Conservation (phyloP, 176 grass and related monocot species). For the Cocos nucifera region DNA sequence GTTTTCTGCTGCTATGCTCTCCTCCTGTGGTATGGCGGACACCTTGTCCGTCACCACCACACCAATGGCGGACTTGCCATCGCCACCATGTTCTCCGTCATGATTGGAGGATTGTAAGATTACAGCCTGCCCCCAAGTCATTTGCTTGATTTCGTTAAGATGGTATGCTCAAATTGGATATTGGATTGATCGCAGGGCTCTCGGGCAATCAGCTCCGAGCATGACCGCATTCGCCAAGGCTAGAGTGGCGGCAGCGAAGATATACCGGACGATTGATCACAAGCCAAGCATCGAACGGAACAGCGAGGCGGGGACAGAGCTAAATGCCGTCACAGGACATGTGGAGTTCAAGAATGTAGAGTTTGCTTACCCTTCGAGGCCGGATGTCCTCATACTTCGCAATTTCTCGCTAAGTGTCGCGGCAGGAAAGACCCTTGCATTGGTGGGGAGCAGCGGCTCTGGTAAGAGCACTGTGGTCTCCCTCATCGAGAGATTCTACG, state of each 20-base stretch:
- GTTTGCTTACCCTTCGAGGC: slow-evolving; percentile 50
- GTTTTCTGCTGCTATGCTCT: slow-evolving; percentile 93
- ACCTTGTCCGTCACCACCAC: slow-evolving; percentile 68
- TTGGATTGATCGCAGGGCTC: no score
- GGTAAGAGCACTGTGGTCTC: slow-evolving; percentile 32
- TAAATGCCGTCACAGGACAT: slow-evolving; percentile 4
- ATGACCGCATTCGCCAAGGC: no score
- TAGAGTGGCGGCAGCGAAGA: no score
- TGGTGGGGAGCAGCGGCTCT: slow-evolving; percentile 31
- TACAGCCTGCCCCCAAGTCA: no score
- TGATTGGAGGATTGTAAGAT: slow-evolving; percentile 76
- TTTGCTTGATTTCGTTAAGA: no score
- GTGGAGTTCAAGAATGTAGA: slow-evolving; percentile 44
- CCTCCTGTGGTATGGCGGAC: slow-evolving; percentile 82
- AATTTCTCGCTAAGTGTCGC: slow-evolving; percentile 17
- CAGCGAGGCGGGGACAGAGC: no score
- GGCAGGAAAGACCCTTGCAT: slow-evolving; percentile 24
- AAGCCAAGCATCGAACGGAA: no score
- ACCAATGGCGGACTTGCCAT: slow-evolving; percentile 84
- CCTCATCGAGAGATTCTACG: slow-evolving; percentile 38
- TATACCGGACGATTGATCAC: no score
- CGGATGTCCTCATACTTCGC: slow-evolving; percentile 40
- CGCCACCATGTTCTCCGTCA: slow-evolving; percentile 82
- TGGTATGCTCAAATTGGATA: no score
- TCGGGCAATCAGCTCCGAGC: no score